Conservation (phyloP, 2,329 filamentous ascomycete species). For the Sphaceloma murrayae region DNA sequence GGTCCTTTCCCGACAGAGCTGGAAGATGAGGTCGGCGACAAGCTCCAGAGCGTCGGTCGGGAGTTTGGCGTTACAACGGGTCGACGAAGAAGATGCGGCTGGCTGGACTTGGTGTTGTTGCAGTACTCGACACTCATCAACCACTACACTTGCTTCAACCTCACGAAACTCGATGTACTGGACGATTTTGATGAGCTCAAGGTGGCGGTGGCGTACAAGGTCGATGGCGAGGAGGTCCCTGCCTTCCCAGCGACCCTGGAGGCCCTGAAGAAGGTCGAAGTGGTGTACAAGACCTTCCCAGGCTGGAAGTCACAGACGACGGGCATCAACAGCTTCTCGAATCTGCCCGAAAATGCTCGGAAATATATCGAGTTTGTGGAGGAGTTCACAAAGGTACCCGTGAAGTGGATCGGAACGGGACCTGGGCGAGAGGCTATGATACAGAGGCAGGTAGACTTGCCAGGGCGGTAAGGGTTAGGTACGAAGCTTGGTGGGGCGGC, state of each 20-base stretch:
- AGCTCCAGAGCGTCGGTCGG: conserved; percentile 46
- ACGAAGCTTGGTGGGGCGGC: too few relatives aligned
- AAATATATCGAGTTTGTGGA: conserved; percentile 61
- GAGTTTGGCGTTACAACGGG: conserved; percentile 51
- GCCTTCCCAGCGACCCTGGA: conserved; percentile 58
- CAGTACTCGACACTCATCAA: conserved; percentile 58
- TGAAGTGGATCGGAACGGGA: conserved; percentile 59
- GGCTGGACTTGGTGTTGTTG: conserved; percentile 59
- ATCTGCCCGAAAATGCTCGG: conserved; percentile 54
- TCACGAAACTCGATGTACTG: conserved; percentile 61
- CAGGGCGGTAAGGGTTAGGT: not conserved
- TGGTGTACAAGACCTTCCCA: conserved; percentile 57
- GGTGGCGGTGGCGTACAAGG: conserved; percentile 59
- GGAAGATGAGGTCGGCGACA: conserved; percentile 47
- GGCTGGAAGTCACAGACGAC: conserved; percentile 61
- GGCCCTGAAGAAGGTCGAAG: conserved; percentile 49
- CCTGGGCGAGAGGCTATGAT: conserved; percentile 58
- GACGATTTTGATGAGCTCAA: conserved; percentile 68
- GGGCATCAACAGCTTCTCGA: conserved; percentile 49
- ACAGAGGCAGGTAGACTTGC: conserved; percentile 31
- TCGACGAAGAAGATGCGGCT: conserved; percentile 52
- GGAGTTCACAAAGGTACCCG: conserved; percentile 52
- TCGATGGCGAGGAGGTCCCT: conserved; percentile 47
- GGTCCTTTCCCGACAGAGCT: conserved; percentile 62
- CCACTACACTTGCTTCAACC: conserved; percentile 56